Percentiles rank a stretch among this genome's conserved stretches.
Evolutionary conservation across 2,329 filamentous ascomycete genomes (phyloP).

Genomic region (Penicillium polonicum): DNA sequence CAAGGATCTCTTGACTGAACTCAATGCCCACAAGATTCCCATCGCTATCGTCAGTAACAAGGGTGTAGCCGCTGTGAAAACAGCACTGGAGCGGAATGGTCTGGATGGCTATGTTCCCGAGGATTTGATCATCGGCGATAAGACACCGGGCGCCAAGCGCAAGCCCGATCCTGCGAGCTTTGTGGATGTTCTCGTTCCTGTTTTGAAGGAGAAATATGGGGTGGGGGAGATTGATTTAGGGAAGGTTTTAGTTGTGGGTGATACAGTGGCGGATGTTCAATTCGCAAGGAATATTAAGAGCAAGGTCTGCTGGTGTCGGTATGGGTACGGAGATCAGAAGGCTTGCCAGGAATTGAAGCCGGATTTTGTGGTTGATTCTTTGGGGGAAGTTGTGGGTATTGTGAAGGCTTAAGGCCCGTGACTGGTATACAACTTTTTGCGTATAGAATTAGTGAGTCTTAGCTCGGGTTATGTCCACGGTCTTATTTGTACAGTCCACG

Average conservation of each 20-base stretch:
- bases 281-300: constrained; percentile 16
- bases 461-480: background rate
- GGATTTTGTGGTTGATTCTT: constrained; percentile 12
- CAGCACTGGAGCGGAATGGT: constrained; percentile 11
- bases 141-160: constrained; percentile 16
- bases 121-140: constrained; percentile 17
- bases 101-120: constrained; percentile 12
- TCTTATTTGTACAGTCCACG: background rate
- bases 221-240: background rate
- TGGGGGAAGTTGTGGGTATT: constrained; percentile 11
- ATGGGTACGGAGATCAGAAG: constrained; percentile 15
- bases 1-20: constrained; percentile 12
- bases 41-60: constrained; percentile 30
- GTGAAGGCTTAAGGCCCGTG: background rate
- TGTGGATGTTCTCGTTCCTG: constrained; percentile 16
- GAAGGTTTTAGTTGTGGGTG: constrained; percentile 15
- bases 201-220: constrained; percentile 9
- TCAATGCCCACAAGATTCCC: constrained; percentile 13
- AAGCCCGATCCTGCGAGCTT: constrained; percentile 20
- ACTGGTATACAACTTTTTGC: background rate
- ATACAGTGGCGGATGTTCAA: constrained; percentile 17
- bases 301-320: constrained; percentile 18
- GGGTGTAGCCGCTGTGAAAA: constrained; percentile 19
- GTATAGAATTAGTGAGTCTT: background rate
- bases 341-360: constrained; percentile 8